A percentile compares a stretch with the other conserved stretches of the same genome.
Conservation (phyloP, 73 alveolate genomes). For the Tetrahymena malaccensis region DNA sequence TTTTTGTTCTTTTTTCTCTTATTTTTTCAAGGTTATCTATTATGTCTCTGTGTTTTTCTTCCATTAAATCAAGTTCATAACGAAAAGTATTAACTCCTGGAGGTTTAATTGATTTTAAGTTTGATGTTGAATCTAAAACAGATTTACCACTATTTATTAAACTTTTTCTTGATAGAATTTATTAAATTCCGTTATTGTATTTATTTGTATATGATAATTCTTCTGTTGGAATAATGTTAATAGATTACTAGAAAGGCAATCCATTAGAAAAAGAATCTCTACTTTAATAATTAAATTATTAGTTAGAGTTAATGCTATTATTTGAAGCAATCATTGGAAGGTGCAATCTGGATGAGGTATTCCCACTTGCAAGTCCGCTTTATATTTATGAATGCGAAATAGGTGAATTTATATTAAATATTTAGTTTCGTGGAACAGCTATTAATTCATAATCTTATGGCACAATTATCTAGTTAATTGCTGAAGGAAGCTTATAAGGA, state of each 20-base stretch:
- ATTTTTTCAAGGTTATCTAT: not conserved
- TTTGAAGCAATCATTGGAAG: not conserved
- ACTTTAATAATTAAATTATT: not conserved
- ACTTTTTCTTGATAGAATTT: not conserved
- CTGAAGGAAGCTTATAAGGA: not conserved
- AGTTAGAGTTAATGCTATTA: not conserved
- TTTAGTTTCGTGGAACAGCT: not conserved
- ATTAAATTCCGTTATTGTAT: not conserved
- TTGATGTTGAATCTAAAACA: not conserved
- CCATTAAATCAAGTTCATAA: not conserved
- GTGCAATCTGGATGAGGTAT: not conserved
- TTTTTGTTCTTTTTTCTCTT: not conserved
- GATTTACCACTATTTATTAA: not conserved
- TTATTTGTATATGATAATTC: not conserved
- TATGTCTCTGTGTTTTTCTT: not conserved
- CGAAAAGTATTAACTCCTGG: not conserved
- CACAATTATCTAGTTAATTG: not conserved
- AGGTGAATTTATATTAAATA: not conserved
- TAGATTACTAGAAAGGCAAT: not conserved
- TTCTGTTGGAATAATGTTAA: not conserved
- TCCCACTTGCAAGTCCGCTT: not conserved
- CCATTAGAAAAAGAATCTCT: not conserved
- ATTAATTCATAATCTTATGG: not conserved
- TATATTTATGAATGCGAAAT: not conserved
- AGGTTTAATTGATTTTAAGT: not conserved